Evolutionary conservation across 208 protist species (phyloP).

Genomic region (Acanthamoeba sp.): DNA sequence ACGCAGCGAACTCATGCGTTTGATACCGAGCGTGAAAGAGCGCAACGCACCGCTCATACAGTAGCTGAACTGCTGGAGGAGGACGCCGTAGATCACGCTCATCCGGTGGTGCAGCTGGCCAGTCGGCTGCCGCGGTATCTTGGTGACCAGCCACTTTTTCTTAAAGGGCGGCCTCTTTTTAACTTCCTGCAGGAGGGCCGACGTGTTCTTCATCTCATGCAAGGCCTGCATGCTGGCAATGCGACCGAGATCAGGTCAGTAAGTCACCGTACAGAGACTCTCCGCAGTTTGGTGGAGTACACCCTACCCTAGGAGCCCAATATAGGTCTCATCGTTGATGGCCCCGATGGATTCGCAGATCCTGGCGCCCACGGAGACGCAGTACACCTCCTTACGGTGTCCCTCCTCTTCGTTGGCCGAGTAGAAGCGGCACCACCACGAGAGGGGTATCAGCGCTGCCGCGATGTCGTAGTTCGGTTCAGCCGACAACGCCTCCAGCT

Average conservation of each 20-base stretch:
- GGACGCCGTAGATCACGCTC: background rate
- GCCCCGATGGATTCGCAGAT: background rate
- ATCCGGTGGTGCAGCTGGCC: background rate
- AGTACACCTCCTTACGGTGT: background rate
- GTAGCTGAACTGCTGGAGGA: background rate
- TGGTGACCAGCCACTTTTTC: background rate
- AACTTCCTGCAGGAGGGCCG: background rate
- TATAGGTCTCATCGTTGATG: background rate
- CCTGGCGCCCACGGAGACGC: background rate
- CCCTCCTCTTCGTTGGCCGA: background rate
- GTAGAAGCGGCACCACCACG: slow-evolving; percentile 9
- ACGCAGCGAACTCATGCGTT: too few species aligned
- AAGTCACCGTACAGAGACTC: too few species aligned
- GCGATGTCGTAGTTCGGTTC: background rate
- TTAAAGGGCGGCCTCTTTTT: background rate
- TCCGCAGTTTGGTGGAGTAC: too few species aligned
- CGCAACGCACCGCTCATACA: background rate
- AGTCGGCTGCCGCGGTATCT: background rate
- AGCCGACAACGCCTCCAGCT: background rate
- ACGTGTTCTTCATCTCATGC: background rate
- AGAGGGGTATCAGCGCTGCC: background rate
- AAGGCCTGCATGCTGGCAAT: background rate
- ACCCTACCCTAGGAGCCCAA: background rate
- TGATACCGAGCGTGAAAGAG: background rate
- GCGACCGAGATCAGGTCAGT: background rate